These are phyloP conservation scores for Letharia columbiana DNA, from an alignment of 495 filamentous ascomycete genomes.

Conservation along the genomic window DNA sequence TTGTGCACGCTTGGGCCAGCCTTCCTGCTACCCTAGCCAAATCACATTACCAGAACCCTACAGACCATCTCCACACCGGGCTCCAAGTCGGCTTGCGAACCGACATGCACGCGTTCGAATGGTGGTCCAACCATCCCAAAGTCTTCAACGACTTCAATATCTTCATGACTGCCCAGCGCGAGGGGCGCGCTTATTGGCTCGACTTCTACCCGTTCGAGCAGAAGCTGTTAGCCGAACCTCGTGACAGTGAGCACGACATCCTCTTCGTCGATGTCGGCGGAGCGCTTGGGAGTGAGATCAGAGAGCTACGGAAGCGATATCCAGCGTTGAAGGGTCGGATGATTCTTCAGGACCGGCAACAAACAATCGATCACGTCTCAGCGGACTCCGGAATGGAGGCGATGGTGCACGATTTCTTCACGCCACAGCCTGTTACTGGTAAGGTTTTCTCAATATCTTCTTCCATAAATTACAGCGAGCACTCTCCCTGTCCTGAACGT, in stretches of 20 bases:
- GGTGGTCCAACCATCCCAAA: neutral
- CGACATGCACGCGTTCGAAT: neutral
- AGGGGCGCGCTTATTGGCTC: neutral
- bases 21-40: neutral
- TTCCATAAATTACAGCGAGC: neutral
- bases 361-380: conserved; percentile 9
- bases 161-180: neutral
- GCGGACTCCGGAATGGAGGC: conserved; percentile 37
- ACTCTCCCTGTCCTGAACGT: neutral
- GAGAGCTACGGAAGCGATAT: neutral
- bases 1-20: neutral
- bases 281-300: neutral
- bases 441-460: neutral
- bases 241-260: neutral
- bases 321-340: conserved; percentile 30
- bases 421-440: conserved; percentile 31
- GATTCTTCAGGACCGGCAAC: conserved; percentile 25
- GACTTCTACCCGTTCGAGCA: neutral
- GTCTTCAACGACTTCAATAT: neutral
- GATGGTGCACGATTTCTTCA: conserved; percentile 40
- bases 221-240: neutral
- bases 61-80: neutral
- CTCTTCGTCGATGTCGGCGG: neutral
- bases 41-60: neutral
- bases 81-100: neutral